Conservation (phyloP, 2,329 filamentous ascomycete genomes). For the Mycocentrospora acerina region DNA sequence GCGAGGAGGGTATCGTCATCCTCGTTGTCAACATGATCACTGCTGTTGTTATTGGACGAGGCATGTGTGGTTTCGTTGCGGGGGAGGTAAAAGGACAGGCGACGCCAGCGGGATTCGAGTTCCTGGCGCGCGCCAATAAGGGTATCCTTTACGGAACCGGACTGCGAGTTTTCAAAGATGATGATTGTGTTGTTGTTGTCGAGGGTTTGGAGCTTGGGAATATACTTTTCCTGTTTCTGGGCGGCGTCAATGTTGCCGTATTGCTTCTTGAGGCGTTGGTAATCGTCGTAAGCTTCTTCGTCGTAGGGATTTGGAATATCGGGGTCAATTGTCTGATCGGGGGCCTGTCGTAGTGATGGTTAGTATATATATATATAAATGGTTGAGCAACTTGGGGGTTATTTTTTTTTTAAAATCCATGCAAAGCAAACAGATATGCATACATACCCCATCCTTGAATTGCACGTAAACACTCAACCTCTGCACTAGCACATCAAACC, state of each 20-base stretch:
- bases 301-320: constrained; percentile 52
- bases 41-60: neutral
- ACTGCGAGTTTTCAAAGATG: constrained; percentile 55
- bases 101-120: constrained; percentile 55
- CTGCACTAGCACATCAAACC: constrained; percentile 54
- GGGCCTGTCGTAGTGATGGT: too few species aligned
- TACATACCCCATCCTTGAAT: constrained; percentile 41
- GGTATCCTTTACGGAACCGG: constrained; percentile 51
- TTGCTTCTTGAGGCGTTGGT: constrained; percentile 32
- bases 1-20: constrained; percentile 47
- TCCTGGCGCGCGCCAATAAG: constrained; percentile 53
- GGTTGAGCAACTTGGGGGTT: too few species aligned
- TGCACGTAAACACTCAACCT: constrained; percentile 55
- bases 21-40: constrained; percentile 46
- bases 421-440: too few species aligned
- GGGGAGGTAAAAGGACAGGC: constrained; percentile 53
- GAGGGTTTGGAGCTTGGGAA: constrained; percentile 46
- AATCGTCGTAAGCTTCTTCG: constrained; percentile 38
- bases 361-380: too few species aligned
- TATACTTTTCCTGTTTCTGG: constrained; percentile 38
- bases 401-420: too few species aligned
- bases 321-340: constrained; percentile 41
- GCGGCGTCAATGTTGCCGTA: constrained; percentile 31
- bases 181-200: constrained; percentile 55
- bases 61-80: constrained; percentile 26